phyloP scores from a whole-genome alignment of 2,329 filamentous ascomycete genomes.

The Verticillium dahliae region DNA sequence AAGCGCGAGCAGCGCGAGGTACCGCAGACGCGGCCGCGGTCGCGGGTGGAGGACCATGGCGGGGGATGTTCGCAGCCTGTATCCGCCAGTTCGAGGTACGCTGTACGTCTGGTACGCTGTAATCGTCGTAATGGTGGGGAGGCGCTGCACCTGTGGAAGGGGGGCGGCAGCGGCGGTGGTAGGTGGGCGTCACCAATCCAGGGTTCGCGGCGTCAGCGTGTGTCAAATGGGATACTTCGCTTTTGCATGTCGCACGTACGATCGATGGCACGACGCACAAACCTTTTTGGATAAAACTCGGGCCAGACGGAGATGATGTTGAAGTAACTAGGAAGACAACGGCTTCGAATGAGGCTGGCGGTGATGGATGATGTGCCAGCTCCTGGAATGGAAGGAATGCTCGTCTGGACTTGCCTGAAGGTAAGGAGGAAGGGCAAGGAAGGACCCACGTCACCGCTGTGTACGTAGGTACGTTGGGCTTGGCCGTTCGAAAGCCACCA shows the following conservation, averaged over 20 bases:
- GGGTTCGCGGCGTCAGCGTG: neutral
- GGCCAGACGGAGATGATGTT: neutral
- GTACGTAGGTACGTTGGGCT: neutral
- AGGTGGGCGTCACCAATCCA: neutral
- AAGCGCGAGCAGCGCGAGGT: neutral
- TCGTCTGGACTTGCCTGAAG: neutral
- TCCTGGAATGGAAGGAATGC: neutral
- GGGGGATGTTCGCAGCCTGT: neutral
- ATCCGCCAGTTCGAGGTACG: neutral
- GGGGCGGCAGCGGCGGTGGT: neutral
- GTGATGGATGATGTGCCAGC: neutral
- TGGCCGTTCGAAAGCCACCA: no score
- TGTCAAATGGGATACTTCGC: neutral
- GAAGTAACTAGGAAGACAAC: neutral
- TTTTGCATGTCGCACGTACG: neutral
- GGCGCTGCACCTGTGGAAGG: neutral
- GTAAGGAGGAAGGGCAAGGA: neutral
- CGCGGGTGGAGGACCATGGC: neutral
- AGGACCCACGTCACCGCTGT: slow-evolving; percentile 8
- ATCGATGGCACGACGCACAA: neutral
- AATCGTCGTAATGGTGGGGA: no score
- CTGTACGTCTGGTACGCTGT: neutral
- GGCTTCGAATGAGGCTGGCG: no score
- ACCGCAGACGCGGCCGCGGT: neutral
- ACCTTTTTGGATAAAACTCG: no score